Conservation (phyloP, 1,139 yeast genomes). For the Yamadazyma atlantica region DNA sequence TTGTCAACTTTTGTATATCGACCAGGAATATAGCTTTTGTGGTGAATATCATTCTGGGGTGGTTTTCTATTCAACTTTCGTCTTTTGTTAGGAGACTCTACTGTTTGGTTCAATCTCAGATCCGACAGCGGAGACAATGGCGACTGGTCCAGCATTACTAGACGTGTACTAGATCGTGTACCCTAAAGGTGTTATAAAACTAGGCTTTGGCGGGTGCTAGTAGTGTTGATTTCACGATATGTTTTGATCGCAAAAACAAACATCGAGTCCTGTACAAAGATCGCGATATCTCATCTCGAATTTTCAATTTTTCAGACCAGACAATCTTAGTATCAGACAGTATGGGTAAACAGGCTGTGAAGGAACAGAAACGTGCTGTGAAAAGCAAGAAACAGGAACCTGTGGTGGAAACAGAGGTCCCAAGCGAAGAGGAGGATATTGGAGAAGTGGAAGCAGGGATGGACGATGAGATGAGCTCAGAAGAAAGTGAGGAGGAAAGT, state of each 20-base stretch:
- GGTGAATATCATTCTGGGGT: not conserved
- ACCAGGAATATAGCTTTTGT: slow-evolving; percentile 14
- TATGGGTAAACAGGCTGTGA: slow-evolving; percentile 2
- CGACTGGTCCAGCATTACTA: not conserved
- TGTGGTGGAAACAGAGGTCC: slow-evolving; percentile 5
- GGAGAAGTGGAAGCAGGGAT: slow-evolving; percentile 6
- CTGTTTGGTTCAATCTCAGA: slow-evolving; percentile 3
- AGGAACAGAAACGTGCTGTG: not conserved
- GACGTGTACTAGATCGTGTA: too few species aligned
- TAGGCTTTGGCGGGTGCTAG: too few species aligned
- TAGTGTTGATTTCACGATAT: too few species aligned
- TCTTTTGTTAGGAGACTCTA: slow-evolving; percentile 9
- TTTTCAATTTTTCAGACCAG: not conserved
- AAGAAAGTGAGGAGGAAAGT: slow-evolving; percentile 7
- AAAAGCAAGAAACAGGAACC: not conserved
- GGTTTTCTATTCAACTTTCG: slow-evolving; percentile 5
- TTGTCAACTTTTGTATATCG: slow-evolving; percentile 14
- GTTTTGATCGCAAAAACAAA: not conserved
- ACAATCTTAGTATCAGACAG: not conserved
- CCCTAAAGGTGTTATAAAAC: too few species aligned
- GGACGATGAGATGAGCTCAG: slow-evolving; percentile 10
- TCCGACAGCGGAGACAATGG: slow-evolving; percentile 4
- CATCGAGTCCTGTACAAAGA: not conserved
- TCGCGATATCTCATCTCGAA: not conserved
- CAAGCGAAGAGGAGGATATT: slow-evolving; percentile 9